Percentiles rank a stretch among this genome's conserved stretches.
Conservation (phyloP, 371 early-diverging fungal genomes). For the Lichtheimia hyalospora region DNA sequence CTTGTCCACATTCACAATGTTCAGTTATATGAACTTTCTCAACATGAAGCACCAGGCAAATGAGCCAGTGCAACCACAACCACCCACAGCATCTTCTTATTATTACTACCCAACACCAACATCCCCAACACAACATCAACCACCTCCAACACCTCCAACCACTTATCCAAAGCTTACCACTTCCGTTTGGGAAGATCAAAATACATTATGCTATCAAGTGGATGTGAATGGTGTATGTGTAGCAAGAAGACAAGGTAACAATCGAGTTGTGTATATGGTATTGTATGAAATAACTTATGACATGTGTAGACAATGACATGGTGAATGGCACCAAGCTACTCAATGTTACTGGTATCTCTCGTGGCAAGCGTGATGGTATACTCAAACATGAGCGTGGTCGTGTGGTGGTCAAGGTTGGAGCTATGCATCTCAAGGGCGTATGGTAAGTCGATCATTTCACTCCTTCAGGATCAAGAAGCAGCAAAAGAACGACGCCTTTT, state of each 20-base stretch:
- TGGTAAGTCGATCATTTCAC: slow-evolving; percentile 51
- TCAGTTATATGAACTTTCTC: slow-evolving; percentile 9
- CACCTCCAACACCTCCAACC: not conserved
- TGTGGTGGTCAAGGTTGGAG: slow-evolving; percentile 84
- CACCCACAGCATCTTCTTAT: not conserved
- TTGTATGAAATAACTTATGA: not conserved
- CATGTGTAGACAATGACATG: slow-evolving; percentile 73
- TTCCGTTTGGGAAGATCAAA: slow-evolving; percentile 78
- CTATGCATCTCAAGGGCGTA: slow-evolving; percentile 89
- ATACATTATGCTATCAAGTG: slow-evolving; percentile 72
- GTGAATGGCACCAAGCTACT: slow-evolving; percentile 85
- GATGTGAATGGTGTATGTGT: slow-evolving; percentile 71
- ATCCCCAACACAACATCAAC: slow-evolving; percentile 1
- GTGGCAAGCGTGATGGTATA: slow-evolving; percentile 87
- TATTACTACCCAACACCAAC: not conserved
- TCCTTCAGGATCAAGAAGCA: too few species aligned
- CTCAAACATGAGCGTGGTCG: slow-evolving; percentile 84
- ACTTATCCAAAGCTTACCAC: slow-evolving; percentile 62
- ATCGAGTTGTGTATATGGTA: not conserved
- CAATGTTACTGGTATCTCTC: slow-evolving; percentile 84
- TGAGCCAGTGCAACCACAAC: not conserved
- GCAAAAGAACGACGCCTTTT: too few species aligned
- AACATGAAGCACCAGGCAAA: not conserved
- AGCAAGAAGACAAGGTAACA: slow-evolving; percentile 65
- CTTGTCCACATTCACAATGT: not conserved